These are phyloP conservation scores for Alternaria brassicicola DNA, from an alignment of 2,329 filamentous ascomycete genomes.

Conservation along the genomic window DNA sequence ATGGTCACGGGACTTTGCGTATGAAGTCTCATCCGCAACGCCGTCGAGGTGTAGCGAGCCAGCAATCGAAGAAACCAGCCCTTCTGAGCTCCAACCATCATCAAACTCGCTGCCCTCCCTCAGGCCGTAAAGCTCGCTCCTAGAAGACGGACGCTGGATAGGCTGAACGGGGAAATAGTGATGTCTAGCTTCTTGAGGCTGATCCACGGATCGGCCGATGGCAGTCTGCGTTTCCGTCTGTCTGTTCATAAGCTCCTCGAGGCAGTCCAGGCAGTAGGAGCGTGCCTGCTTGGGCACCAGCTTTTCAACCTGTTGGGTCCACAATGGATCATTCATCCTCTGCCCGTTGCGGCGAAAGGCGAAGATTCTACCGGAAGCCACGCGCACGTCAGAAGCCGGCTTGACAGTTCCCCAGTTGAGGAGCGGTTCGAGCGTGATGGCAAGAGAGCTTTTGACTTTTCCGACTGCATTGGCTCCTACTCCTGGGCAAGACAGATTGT, in stretches of 20 bases:
- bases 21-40: not conserved
- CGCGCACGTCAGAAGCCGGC: not conserved
- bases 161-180: not conserved
- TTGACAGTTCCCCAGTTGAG: conserved; percentile 18
- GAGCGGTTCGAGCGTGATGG: conserved; percentile 17
- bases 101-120: not conserved
- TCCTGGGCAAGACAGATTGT: not conserved
- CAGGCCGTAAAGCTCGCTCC: not conserved
- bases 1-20: not conserved
- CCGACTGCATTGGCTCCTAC: not conserved
- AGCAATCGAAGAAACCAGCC: not conserved
- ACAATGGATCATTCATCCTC: conserved; percentile 15
- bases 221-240: conserved; percentile 3
- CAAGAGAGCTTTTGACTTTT: no score
- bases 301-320: conserved; percentile 7
- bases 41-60: not conserved
- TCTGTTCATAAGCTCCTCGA: conserved; percentile 14
- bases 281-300: not conserved
- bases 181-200: not conserved
- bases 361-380: conserved; percentile 6
- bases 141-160: not conserved
- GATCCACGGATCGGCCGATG: not conserved
- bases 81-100: not conserved
- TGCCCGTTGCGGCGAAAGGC: conserved; percentile 16
- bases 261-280: conserved; percentile 19